Evolutionary conservation across 1,284 basidiomycete genomes (phyloP).

Genomic region (Cryptococcus amylolentus): DNA sequence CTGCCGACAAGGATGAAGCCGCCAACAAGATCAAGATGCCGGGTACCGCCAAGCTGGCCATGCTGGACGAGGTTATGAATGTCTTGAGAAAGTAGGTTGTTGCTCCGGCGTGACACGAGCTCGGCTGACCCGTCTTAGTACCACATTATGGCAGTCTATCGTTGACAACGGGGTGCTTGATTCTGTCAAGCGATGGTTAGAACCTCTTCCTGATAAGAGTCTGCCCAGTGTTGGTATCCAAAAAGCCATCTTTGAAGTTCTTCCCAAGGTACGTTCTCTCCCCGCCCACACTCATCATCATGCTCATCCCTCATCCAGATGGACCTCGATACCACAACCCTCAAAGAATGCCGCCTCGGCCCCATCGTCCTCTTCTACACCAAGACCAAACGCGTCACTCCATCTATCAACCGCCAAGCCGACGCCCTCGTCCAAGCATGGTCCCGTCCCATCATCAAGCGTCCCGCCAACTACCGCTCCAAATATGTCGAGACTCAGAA

Average conservation of each 20-base stretch:
- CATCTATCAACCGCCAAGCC: conserved; percentile 74
- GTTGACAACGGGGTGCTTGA: conserved; percentile 92
- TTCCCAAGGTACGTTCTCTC: conserved; percentile 57
- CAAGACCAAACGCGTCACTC: conserved; percentile 76
- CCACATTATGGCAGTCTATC: conserved; percentile 83
- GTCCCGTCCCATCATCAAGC: conserved; percentile 93
- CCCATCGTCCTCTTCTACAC: conserved; percentile 93
- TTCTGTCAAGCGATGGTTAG: conserved; percentile 87
- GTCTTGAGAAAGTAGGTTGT: conserved; percentile 80
- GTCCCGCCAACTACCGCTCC: conserved; percentile 71
- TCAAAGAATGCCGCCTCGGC: conserved; percentile 91
- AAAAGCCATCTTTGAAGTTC: conserved; percentile 78
- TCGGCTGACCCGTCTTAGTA: conserved; percentile 52
- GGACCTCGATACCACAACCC: conserved; percentile 84
- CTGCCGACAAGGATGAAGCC: conserved; percentile 78
- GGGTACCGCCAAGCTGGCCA: conserved; percentile 76
- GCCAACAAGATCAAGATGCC: conserved; percentile 79
- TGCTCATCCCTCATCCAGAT: conserved; percentile 52
- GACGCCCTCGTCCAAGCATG: conserved; percentile 79
- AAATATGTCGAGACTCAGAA: conserved; percentile 28
- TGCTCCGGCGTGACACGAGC: neutral
- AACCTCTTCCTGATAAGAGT: conserved; percentile 86
- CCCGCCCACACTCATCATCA: neutral
- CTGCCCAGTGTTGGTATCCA: conserved; percentile 96
- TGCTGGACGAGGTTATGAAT: conserved; percentile 86